These are phyloP conservation scores for Aphanomyces astaci DNA, from an alignment of 352 stramenopile species.

Conservation along the genomic window DNA sequence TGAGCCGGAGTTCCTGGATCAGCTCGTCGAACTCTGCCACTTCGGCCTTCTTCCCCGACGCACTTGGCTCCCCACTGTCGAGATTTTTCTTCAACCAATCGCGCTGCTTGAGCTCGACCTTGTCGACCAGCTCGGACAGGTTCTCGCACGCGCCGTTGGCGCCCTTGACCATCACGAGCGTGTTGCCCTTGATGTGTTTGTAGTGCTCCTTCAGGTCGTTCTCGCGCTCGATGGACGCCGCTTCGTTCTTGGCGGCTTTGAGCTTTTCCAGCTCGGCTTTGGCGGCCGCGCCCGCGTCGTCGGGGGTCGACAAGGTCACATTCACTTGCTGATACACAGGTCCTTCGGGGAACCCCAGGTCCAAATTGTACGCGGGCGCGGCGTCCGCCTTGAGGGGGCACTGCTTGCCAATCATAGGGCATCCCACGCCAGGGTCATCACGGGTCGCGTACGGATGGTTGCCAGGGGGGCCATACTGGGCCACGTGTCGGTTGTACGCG, in stretches of 20 bases:
- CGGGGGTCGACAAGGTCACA: constrained; percentile 53
- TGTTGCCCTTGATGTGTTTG: constrained; percentile 62
- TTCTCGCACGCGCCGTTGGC: constrained; percentile 71
- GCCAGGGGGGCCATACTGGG: constrained; percentile 84
- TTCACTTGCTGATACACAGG: constrained; percentile 69
- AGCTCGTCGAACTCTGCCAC: constrained; percentile 69
- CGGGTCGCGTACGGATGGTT: constrained; percentile 84
- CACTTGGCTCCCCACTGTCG: constrained; percentile 36
- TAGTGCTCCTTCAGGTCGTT: constrained; percentile 79
- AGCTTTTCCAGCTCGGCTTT: constrained; percentile 59
- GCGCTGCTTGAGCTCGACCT: constrained; percentile 59
- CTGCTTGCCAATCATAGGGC: constrained; percentile 85
- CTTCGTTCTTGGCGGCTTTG: constrained; percentile 35
- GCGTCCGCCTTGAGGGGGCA: constrained; percentile 85
- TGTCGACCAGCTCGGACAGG: constrained; percentile 67
- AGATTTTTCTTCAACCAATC: constrained; percentile 68
- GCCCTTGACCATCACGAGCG: constrained; percentile 43
- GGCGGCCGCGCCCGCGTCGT: constrained; percentile 59
- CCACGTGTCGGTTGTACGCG: constrained; percentile 85
- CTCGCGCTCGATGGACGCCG: constrained; percentile 49
- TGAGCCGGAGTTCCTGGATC: constrained; percentile 71
- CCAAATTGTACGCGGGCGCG: constrained; percentile 57
- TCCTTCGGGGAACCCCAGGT: constrained; percentile 73
- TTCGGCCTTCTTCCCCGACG: constrained; percentile 80
- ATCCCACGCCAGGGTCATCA: constrained; percentile 69